A percentile compares a stretch with the other conserved stretches of the same genome.
These are phyloP conservation scores for Pelargonium exstipulatum DNA, from an alignment of 441 rosid genomes.

Conservation along the genomic window DNA sequence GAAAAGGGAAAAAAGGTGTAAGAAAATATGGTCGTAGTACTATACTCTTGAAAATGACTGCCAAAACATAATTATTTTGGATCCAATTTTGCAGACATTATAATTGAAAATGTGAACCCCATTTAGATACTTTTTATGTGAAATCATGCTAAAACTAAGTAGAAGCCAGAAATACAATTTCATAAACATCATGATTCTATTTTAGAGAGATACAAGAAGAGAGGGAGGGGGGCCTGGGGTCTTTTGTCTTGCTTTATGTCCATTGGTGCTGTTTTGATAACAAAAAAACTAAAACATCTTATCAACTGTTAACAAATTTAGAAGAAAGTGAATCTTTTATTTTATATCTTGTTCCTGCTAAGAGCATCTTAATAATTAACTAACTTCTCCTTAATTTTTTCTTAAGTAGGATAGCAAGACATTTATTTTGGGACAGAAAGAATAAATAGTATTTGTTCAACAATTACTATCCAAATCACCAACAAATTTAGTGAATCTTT, in stretches of 20 bases:
- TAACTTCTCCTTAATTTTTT: no score
- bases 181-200: constrained; percentile 24
- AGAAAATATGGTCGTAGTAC: constrained; percentile 8
- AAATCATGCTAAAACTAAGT: constrained; percentile 25
- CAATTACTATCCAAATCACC: no score
- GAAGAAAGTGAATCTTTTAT: constrained; percentile 23
- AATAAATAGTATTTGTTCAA: no score
- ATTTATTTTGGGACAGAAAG: no score
- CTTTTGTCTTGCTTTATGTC: not conserved
- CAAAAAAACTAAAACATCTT: not conserved
- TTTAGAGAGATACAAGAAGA: constrained; percentile 3
- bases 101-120: constrained; percentile 42
- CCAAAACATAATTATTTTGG: constrained; percentile 28
- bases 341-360: constrained; percentile 9
- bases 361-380: constrained; percentile 1
- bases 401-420: no score
- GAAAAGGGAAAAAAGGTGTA: not conserved
- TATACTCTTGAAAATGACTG: constrained; percentile 22
- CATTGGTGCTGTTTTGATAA: not conserved
- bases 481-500: no score
- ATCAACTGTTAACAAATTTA: constrained; percentile 4
- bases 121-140: constrained; percentile 26
- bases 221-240: not conserved
- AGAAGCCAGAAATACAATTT: constrained; percentile 34
- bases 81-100: constrained; percentile 35